Percentiles rank a stretch among this genome's conserved stretches.
Conservation (phyloP, 1,284 basidiomycete species). For the Cystobasidium sp. region DNA sequence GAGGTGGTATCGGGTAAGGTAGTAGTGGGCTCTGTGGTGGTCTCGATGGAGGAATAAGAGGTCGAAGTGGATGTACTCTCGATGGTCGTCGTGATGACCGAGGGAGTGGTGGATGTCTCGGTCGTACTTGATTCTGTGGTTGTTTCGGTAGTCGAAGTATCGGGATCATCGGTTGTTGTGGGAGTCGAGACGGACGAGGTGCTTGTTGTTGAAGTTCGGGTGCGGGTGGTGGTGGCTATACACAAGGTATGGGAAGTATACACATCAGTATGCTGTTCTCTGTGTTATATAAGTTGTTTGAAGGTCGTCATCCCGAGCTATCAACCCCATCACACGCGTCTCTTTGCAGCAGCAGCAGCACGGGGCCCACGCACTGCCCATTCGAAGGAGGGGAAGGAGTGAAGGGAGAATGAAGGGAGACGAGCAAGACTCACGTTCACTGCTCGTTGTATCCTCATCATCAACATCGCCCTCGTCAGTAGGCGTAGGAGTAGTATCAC, state of each 20-base stretch:
- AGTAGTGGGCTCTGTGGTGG: background rate
- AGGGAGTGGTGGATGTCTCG: slow-evolving; percentile 3
- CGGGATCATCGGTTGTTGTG: background rate
- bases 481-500: background rate
- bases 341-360: too few species aligned
- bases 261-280: background rate
- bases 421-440: background rate
- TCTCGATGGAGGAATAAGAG: slow-evolving; percentile 9
- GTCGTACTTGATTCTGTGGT: background rate
- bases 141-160: background rate
- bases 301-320: too few species aligned
- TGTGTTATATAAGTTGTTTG: background rate
- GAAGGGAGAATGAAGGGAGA: background rate
- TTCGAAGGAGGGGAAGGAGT: background rate
- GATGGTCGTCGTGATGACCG: slow-evolving; percentile 38
- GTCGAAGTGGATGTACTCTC: slow-evolving; percentile 28
- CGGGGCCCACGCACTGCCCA: background rate
- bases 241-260: background rate
- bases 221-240: slow-evolving; percentile 6
- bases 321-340: too few species aligned
- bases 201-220: background rate
- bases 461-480: background rate
- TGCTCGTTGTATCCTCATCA: background rate
- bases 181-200: background rate
- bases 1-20: slow-evolving; percentile 7